These are phyloP conservation scores for Santalum album DNA, from an alignment of 164 flowering plant species.

Conservation along the genomic window DNA sequence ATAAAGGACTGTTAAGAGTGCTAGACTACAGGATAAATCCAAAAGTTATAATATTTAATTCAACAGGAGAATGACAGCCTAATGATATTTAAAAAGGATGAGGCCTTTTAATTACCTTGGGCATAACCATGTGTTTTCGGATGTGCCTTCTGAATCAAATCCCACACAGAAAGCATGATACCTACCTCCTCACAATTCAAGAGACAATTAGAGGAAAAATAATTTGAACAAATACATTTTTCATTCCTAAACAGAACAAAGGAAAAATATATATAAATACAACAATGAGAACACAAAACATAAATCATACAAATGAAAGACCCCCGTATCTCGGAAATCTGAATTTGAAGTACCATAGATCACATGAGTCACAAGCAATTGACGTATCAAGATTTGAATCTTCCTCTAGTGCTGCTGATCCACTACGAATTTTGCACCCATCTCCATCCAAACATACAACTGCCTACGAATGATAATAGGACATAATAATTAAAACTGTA, in stretches of 20 bases:
- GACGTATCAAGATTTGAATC: slow-evolving; percentile 76
- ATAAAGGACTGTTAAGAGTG: too few species aligned
- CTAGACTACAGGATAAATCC: too few species aligned
- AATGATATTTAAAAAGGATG: too few species aligned
- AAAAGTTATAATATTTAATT: too few species aligned
- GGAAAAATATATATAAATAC: too few species aligned
- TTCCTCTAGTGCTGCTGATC: slow-evolving; percentile 34
- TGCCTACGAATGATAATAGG: slow-evolving; percentile 54
- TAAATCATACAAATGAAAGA: too few species aligned
- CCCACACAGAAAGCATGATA: slow-evolving; percentile 97
- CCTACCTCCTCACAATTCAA: slow-evolving; percentile 40
- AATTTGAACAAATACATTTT: too few species aligned
- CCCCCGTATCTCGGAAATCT: too few species aligned
- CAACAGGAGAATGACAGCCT: too few species aligned
- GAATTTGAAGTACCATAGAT: slow-evolving; percentile 44
- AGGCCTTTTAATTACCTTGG: slow-evolving; percentile 54
- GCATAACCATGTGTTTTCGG: slow-evolving; percentile 82
- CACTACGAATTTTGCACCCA: slow-evolving; percentile 82
- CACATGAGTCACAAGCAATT: slow-evolving; percentile 98
- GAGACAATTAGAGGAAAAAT: slow-evolving; percentile 10
- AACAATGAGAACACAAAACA: not conserved
- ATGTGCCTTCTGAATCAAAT: slow-evolving; percentile 70
- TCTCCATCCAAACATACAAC: slow-evolving; percentile 94
- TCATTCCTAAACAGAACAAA: too few species aligned
- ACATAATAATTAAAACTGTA: slow-evolving; percentile 12